Base-by-base conservation (phyloP, 106 monocot genomes). In the Gastrodia elata region DNA sequence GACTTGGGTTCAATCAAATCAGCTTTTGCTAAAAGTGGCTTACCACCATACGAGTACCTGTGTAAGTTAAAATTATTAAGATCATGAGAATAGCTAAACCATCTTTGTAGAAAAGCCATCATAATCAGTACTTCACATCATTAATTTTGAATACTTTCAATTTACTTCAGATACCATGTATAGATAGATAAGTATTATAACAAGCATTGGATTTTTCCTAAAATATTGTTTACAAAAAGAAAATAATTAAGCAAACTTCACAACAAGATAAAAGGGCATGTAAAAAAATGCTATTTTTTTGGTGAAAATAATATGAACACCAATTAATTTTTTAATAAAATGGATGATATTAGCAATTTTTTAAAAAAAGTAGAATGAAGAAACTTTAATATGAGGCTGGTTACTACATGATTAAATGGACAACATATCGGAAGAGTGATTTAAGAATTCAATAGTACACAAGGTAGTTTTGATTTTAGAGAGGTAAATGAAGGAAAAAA, bases 31-130 rank as follows among this genome's bases (percentile, higher is more conserved):
- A 90, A 77, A 38, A 97, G 78, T 34, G 96, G 92, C 26, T 72
- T 81, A 28, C 92, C 88, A 40, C 92, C 90, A 82, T 58, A 90
- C 61, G 83, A 82, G 58, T 96, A 92, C 84, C 96, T 96, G 41
- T 2, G 44, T 7, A 68, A 30, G 27, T 20, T 14, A 71, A 39
- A 37, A 22, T 35, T 4, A 6, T 11, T 24, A 42, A 33, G 39
- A 11, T 18, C 13, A 15, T 61, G 8, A 61, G 61, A 10, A 5
- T 28, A 3, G 32, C 27, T 32, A 61, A 61, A 61, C 14, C 27
- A 61, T 27, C 1, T 24, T 61, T 61, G 6, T 27, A 61, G 61
- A 61, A 28, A 30, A 24, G 30, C n/a, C n/a, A n/a, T n/a, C n/a
- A 15, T 30, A 24, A 15, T 61, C 0, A 14, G 5, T 42, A 42